phyloP scores from a whole-genome alignment of 306 rosid species.

The Cucumis cinereus region DNA sequence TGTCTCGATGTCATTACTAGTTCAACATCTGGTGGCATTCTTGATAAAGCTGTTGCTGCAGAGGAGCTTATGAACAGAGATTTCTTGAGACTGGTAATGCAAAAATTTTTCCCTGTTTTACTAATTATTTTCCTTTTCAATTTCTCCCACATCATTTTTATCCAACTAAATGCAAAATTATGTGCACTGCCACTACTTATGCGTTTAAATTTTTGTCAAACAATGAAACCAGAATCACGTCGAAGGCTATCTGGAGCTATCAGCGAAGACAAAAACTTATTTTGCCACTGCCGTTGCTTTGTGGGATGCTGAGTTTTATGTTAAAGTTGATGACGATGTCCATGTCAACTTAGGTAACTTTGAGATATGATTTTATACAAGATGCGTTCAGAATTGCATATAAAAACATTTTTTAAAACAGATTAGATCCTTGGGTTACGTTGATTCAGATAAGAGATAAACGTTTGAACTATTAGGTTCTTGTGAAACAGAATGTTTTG shows the following conservation, averaged over 20 bases:
- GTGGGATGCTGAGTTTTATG: conserved; percentile 79
- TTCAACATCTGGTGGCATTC: conserved; percentile 72
- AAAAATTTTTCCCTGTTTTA: neutral
- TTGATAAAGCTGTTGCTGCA: conserved; percentile 69
- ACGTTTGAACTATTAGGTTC: neutral
- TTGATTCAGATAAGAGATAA: neutral
- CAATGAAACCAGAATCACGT: conserved; percentile 39
- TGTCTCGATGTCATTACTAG: conserved; percentile 22
- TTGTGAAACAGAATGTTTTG: neutral
- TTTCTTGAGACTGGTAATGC: conserved; percentile 69
- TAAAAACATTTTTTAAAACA: neutral
- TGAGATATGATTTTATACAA: neutral
- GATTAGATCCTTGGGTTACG: neutral
- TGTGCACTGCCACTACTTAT: neutral
- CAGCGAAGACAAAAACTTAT: conserved; percentile 61
- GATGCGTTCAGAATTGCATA: neutral
- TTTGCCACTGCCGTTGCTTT: conserved; percentile 59
- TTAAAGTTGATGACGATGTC: conserved; percentile 88
- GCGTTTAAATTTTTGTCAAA: neutral
- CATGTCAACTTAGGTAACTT: conserved; percentile 74
- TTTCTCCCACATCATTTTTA: neutral
- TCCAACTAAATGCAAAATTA: neutral
- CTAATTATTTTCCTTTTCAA: neutral
- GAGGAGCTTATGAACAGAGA: conserved; percentile 65
- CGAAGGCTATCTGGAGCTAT: conserved; percentile 67